phyloP scores from a whole-genome alignment of 2,329 filamentous ascomycete genomes.

The Fusarium clavum region DNA sequence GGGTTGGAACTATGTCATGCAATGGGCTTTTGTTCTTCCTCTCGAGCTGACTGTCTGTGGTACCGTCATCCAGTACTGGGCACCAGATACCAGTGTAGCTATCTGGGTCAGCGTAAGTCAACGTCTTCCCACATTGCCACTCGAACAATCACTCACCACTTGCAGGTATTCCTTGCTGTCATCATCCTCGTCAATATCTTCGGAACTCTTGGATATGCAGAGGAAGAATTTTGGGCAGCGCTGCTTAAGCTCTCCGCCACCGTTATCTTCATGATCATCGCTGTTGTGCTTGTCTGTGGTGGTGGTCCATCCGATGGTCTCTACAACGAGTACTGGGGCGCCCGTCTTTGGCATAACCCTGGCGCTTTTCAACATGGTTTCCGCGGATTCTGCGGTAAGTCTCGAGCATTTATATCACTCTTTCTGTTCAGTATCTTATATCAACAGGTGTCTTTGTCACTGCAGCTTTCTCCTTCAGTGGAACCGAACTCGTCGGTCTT shows the following conservation, averaged over 20 bases:
- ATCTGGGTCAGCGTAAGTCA: conserved; percentile 64
- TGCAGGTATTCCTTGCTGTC: conserved; percentile 60
- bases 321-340: conserved; percentile 62
- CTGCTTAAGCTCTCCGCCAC: conserved; percentile 68
- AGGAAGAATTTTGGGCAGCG: conserved; percentile 70
- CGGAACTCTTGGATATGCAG: conserved; percentile 66
- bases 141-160: background rate
- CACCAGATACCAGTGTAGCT: conserved; percentile 55
- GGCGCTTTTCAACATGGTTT: conserved; percentile 77
- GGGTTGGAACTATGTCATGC: conserved; percentile 62
- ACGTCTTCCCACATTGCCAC: fast-evolving
- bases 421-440: background rate
- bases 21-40: conserved; percentile 60
- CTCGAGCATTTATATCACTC: fast-evolving
- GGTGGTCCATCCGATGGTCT: conserved; percentile 65
- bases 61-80: conserved; percentile 62
- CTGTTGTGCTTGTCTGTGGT: conserved; percentile 68
- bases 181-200: conserved; percentile 68
- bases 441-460: conserved; percentile 61
- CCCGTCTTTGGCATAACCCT: conserved; percentile 61
- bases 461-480: conserved; percentile 78
- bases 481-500: conserved; percentile 80
- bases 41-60: conserved; percentile 63
- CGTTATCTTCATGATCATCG: conserved; percentile 72
- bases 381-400: conserved; percentile 75